phyloP scores from a whole-genome alignment of 345 rosid species.

The Murraya paniculata region DNA sequence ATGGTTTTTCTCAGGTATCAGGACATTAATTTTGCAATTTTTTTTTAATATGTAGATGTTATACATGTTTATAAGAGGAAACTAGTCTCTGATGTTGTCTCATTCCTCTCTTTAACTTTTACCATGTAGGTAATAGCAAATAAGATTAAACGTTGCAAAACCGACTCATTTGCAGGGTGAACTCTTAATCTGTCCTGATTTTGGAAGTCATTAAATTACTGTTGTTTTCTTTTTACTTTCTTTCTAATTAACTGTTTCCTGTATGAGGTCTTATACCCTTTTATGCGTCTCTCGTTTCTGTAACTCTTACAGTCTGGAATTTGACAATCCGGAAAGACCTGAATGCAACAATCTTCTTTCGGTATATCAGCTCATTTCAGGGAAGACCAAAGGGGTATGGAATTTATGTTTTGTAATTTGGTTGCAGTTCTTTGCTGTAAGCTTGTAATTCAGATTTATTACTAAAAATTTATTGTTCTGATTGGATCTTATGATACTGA shows the following conservation, averaged over 20 bases:
- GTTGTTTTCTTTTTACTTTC: background rate
- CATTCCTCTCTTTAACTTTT: background rate
- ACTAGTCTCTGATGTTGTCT: background rate
- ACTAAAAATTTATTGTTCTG: too few relatives aligned
- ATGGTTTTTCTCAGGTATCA: background rate
- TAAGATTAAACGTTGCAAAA: slow-evolving; percentile 94
- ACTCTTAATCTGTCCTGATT: slow-evolving; percentile 9
- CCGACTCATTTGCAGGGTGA: slow-evolving; percentile 75
- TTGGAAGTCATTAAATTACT: background rate
- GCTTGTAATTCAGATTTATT: too few relatives aligned
- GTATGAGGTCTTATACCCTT: slow-evolving; percentile 1
- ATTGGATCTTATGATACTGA: background rate
- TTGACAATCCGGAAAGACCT: slow-evolving; percentile 89
- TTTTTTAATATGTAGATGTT: background rate
- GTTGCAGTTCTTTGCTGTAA: background rate
- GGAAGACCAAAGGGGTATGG: slow-evolving; percentile 78
- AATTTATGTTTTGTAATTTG: slow-evolving; percentile 1
- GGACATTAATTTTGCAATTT: background rate
- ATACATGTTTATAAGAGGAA: background rate
- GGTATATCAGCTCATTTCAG: slow-evolving; percentile 74
- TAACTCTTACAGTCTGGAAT: slow-evolving; percentile 57
- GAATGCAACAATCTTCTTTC: slow-evolving; percentile 95
- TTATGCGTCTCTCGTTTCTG: slow-evolving; percentile 15
- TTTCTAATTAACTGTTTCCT: background rate
- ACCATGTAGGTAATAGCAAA: slow-evolving; percentile 61